Evolutionary conservation across 139 green algal genomes (phyloP).

Genomic region (Ulvella scutata): DNA sequence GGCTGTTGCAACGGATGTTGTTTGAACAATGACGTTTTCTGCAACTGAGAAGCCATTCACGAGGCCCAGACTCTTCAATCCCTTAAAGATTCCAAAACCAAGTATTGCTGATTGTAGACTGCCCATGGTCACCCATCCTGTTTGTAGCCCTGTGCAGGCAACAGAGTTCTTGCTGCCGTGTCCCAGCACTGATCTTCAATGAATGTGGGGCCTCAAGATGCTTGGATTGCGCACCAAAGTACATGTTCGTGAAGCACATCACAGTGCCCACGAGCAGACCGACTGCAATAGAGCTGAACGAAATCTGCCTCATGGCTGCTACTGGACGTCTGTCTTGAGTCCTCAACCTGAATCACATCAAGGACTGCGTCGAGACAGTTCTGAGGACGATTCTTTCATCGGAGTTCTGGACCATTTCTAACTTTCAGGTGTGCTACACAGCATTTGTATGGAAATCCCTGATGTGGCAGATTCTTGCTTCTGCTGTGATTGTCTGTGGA

Average conservation of each 20-base stretch:
- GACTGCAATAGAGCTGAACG: slow-evolving; percentile 17
- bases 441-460: too few relatives aligned
- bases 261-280: slow-evolving; percentile 27
- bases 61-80: slow-evolving; percentile 11
- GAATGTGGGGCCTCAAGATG: neutral
- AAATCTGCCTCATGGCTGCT: slow-evolving; percentile 2
- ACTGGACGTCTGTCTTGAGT: too few relatives aligned
- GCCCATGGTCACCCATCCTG: slow-evolving; percentile 34
- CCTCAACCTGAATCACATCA: too few relatives aligned
- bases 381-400: too few relatives aligned
- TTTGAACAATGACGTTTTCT: slow-evolving; percentile 49
- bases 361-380: too few relatives aligned
- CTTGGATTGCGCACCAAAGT: slow-evolving; percentile 33
- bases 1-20: slow-evolving; percentile 34
- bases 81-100: slow-evolving; percentile 32
- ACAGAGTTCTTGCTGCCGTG: neutral
- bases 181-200: too few relatives aligned
- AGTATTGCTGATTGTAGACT: slow-evolving; percentile 34
- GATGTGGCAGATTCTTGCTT: too few relatives aligned
- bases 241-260: slow-evolving; percentile 40
- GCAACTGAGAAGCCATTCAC: slow-evolving; percentile 20
- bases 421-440: too few relatives aligned
- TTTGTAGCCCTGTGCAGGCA: neutral
- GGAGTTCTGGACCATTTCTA: too few relatives aligned
- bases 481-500: too few relatives aligned